Evolutionary conservation across 2,329 filamentous ascomycete species (phyloP).

Genomic region (Colletotrichum sidae): DNA sequence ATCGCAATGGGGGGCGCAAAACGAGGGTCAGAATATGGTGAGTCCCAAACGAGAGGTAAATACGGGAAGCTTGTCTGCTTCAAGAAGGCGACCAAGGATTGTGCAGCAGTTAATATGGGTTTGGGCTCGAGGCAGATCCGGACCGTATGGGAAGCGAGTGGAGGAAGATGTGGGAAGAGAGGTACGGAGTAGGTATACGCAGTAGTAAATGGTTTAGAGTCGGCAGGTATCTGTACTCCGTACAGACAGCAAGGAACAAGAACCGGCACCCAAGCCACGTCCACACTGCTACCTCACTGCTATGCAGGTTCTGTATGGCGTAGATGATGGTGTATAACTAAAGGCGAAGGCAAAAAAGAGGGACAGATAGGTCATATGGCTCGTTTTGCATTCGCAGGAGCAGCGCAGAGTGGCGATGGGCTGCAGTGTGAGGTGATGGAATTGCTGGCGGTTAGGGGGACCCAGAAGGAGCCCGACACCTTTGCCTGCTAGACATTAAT

Average conservation of each 20-base stretch:
- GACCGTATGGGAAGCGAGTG: constrained; percentile 25
- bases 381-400: neutral
- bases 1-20: constrained; percentile 19
- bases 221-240: neutral
- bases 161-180: constrained; percentile 7
- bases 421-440: constrained; percentile 23
- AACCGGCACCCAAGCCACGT: neutral
- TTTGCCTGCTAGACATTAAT: constrained; percentile 1
- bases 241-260: constrained; percentile 13
- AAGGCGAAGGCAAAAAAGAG: constrained; percentile 19
- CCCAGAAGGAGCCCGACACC: constrained; percentile 5
- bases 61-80: constrained; percentile 32
- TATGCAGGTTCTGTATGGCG: constrained; percentile 1
- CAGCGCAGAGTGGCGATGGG: constrained; percentile 32
- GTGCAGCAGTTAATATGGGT: constrained; percentile 30
- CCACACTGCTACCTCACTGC: too few species aligned
- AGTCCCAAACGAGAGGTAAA: constrained; percentile 18
- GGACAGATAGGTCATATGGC: constrained; percentile 22
- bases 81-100: constrained; percentile 30
- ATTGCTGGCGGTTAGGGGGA: constrained; percentile 12
- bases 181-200: neutral
- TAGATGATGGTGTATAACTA: neutral
- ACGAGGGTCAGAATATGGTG: constrained; percentile 16
- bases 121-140: constrained; percentile 18
- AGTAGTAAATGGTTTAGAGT: neutral